Conservation (phyloP, 768 basidiomycete species). For the Boletus coccyginus region DNA sequence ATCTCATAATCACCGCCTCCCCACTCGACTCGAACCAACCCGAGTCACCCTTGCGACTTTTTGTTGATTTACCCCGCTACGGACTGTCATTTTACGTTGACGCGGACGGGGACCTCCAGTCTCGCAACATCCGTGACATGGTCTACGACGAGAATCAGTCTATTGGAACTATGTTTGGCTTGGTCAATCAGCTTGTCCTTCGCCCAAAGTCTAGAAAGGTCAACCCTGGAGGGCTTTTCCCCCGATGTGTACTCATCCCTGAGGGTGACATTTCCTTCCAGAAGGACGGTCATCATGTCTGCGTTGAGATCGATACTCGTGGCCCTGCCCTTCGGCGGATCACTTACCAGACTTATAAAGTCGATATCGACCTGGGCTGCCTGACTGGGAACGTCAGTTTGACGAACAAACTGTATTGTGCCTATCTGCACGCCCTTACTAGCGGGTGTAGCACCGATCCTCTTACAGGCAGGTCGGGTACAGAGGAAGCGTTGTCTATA, state of each 20-base stretch:
- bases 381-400: conserved; percentile 27
- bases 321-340: not conserved
- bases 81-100: conserved; percentile 40
- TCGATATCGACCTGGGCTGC: conserved; percentile 31
- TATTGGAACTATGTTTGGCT: conserved; percentile 43
- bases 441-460: conserved; percentile 43
- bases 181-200: conserved; percentile 40
- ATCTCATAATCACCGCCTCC: conserved; percentile 20
- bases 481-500: conserved; percentile 41
- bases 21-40: not conserved
- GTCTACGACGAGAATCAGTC: conserved; percentile 41
- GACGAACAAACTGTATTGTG: conserved; percentile 33
- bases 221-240: not conserved
- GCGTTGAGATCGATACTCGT: conserved; percentile 8
- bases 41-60: conserved; percentile 12
- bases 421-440: conserved; percentile 46
- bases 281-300: conserved; percentile 14
- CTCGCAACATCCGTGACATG: conserved; percentile 40
- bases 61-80: conserved; percentile 39
- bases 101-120: conserved; percentile 34
- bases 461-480: conserved; percentile 41
- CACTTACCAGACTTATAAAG: conserved; percentile 28
- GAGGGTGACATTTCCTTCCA: conserved; percentile 26
- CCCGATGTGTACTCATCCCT: conserved; percentile 38
- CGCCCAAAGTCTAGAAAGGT: conserved; percentile 18